A percentile compares a stretch with the other conserved stretches of the same genome.
Evolutionary conservation across 495 filamentous ascomycete species (phyloP).

Genomic region (Tuber aestivum): DNA sequence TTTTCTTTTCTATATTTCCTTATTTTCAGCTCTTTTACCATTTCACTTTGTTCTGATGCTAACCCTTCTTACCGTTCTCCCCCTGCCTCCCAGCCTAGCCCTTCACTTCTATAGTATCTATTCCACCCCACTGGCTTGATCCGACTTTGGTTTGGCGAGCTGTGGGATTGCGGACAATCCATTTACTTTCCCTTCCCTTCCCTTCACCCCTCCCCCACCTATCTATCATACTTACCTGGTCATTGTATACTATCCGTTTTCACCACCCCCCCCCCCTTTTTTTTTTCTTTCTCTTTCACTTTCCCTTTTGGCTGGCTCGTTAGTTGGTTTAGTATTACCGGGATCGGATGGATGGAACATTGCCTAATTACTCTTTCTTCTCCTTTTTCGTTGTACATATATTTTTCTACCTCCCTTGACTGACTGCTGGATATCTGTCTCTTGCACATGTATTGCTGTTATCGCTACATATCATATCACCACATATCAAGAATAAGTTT

Average conservation of each 20-base stretch:
- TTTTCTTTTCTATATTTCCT: slow-evolving; percentile 29
- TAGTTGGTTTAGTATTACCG: not conserved
- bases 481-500: not conserved
- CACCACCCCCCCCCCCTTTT: no score
- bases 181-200: not conserved
- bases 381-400: not conserved
- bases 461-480: not conserved
- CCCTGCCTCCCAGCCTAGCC: not conserved
- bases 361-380: not conserved
- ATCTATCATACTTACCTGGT: not conserved
- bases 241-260: not conserved
- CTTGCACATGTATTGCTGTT: not conserved
- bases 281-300: not conserved
- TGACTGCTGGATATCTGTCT: slow-evolving; percentile 1
- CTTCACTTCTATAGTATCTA: not conserved
- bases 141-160: not conserved
- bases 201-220: not conserved
- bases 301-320: not conserved
- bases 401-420: not conserved
- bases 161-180: not conserved
- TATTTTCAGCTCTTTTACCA: slow-evolving; percentile 18
- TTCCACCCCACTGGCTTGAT: not conserved
- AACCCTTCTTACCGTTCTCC: not conserved
- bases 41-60: slow-evolving; percentile 19
- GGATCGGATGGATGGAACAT: not conserved